phyloP scores from a whole-genome alignment of 257 asterid species.

The Ehretia macrophylla region DNA sequence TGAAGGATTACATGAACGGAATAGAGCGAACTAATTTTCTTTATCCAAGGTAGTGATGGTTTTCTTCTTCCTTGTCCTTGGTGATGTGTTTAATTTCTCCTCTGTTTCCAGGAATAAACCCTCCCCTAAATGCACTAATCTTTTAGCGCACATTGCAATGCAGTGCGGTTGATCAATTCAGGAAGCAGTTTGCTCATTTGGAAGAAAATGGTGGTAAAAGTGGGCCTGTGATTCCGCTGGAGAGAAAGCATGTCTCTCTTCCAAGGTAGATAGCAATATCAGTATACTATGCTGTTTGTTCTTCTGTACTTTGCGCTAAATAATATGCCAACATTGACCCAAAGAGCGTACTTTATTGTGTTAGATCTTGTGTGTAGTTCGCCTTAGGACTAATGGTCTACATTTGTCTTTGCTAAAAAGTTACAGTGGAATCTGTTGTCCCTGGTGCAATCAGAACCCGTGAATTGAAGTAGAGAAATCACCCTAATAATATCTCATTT shows the following conservation, averaged over 20 bases:
- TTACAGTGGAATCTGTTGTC: too few species aligned
- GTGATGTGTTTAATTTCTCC: not conserved
- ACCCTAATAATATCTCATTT: too few species aligned
- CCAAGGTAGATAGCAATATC: slow-evolving; percentile 48
- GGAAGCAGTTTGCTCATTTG: slow-evolving; percentile 68
- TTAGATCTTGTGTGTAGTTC: too few species aligned
- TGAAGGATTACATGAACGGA: slow-evolving; percentile 70
- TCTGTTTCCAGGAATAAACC: not conserved
- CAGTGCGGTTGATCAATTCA: slow-evolving; percentile 79
- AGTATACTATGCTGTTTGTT: not conserved
- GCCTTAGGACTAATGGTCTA: too few species aligned
- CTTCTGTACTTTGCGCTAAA: slow-evolving; percentile 1
- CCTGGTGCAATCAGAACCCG: too few species aligned
- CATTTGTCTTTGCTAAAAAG: too few species aligned
- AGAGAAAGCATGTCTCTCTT: slow-evolving; percentile 78
- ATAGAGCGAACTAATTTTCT: slow-evolving; percentile 60
- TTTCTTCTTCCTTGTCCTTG: not conserved
- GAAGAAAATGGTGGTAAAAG: slow-evolving; percentile 64
- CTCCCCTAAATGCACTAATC: slow-evolving; percentile 7
- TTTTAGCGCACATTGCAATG: slow-evolving; percentile 13
- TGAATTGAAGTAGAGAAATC: too few species aligned
- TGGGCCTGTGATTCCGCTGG: slow-evolving; percentile 52
- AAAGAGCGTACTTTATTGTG: too few species aligned
- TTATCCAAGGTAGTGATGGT: slow-evolving; percentile 59
- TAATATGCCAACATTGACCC: not conserved